Conservation (phyloP, 1,284 basidiomycete species). For the Papiliotrema laurentii region DNA sequence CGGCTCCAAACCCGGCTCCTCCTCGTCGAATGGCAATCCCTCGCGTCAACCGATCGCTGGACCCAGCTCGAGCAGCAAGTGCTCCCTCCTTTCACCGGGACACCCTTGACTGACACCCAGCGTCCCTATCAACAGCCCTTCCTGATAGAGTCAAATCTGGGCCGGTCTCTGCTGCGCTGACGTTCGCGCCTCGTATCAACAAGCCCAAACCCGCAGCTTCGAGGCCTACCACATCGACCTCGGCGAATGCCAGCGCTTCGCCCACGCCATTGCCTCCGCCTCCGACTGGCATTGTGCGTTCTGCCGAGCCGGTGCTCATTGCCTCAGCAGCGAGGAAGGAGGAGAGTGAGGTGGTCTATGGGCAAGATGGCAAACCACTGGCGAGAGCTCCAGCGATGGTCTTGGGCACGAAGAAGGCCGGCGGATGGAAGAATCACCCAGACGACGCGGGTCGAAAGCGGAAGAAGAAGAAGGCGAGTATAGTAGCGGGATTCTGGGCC, state of each 20-base stretch:
- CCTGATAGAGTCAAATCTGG: constrained; percentile 10
- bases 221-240: neutral
- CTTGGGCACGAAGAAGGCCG: constrained; percentile 13
- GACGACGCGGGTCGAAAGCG: constrained; percentile 17
- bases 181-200: constrained; percentile 41
- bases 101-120: neutral
- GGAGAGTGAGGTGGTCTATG: constrained; percentile 22
- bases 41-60: neutral
- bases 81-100: neutral
- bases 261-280: no score
- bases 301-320: constrained; percentile 12
- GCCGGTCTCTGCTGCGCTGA: constrained; percentile 34
- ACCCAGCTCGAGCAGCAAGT: neutral
- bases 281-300: no score
- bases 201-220: constrained; percentile 22
- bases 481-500: neutral
- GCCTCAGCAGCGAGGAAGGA: constrained; percentile 2
- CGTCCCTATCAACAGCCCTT: neutral
- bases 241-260: no score
- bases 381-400: constrained; percentile 45
- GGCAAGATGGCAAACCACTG: constrained; percentile 31
- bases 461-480: constrained; percentile 30
- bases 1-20: neutral
- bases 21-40: neutral
- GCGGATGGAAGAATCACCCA: constrained; percentile 14